Base-by-base conservation (phyloP, 2,329 filamentous ascomycete genomes). In the Epichloe gansuensis region DNA sequence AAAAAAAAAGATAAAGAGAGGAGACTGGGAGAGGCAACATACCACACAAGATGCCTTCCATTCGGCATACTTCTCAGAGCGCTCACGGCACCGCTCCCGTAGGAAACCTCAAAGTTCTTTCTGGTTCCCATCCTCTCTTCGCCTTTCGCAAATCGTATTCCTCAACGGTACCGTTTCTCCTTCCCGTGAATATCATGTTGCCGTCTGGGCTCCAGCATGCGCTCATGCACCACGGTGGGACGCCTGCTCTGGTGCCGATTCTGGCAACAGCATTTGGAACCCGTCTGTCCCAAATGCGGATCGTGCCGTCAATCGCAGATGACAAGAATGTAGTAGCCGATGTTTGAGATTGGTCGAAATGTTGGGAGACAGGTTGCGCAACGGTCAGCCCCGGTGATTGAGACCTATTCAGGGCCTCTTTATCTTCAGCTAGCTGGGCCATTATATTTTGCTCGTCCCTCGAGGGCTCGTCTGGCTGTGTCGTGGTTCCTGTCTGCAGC, bases 161-260 rank as follows among this genome's bases (percentile, higher is more conserved):
- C 60, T 98, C 93, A 0, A 98, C 93, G 0, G 89, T 94, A 50
- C 89, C 81, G 67, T 97, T 97, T 54, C 93, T 78, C 31, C 93
- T 77, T 0, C 93, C 93, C 0, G 87, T 91, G 69, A 95, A 98
- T 61, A 98, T 91, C 68, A 82, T 89, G 69, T 97, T 97, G 13
- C 93, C 93, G 65, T 96, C 88, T 0, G 90, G 90, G 52, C 86
- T 91, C 93, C 93, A 98, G 71, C 90, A 95, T 1, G 90, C 89
- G 59, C 88, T 91, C 83, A 95, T 96, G 68, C 91, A 97, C 91
- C 91, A 98, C 0, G 91, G 93, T 1, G 93, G 91, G 0, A 89
- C 87, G 17, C 83, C 82, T 11, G 82, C 80, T 11, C 83, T 76
- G 17, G 86, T 88, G 1, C 77, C 75, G 53, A 97, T 91, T 31